Evolutionary conservation across 2,329 filamentous ascomycete genomes (phyloP).

Genomic region (Cladosporium sp.): DNA sequence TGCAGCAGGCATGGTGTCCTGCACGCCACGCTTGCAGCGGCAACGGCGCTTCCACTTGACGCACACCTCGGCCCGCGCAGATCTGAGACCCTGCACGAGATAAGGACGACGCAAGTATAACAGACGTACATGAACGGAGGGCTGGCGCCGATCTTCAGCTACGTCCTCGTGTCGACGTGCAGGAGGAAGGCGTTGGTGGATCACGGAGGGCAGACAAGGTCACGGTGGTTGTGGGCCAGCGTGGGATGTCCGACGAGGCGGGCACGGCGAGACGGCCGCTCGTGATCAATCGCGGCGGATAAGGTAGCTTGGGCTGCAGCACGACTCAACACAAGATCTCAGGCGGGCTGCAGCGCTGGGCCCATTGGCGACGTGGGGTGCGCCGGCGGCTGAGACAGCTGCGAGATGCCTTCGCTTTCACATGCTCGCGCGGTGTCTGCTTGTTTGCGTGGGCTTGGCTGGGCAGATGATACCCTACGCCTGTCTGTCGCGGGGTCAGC

Average conservation of each 20-base stretch:
- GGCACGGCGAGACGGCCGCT: not conserved
- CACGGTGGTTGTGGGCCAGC: not conserved
- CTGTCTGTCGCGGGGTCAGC: conserved; percentile 5
- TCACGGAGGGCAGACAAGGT: not conserved
- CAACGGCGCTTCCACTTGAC: conserved; percentile 9
- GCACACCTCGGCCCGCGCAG: conserved; percentile 11
- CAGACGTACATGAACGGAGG: not conserved
- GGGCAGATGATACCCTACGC: conserved; percentile 1
- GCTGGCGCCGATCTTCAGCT: conserved; percentile 1
- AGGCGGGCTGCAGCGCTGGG: not conserved
- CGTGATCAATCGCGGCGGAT: not conserved
- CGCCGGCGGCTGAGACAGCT: conserved; percentile 9
- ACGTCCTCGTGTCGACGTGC: conserved; percentile 8
- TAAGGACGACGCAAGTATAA: conserved; percentile 2
- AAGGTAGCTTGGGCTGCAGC: conserved; percentile 1
- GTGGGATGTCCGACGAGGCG: conserved; percentile 7
- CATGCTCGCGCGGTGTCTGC: not conserved
- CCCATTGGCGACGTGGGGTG: conserved; percentile 5
- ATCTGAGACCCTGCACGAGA: conserved; percentile 11
- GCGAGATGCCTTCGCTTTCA: conserved; percentile 6
- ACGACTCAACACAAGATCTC: conserved; percentile 4
- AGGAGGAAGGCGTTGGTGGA: conserved; percentile 6
- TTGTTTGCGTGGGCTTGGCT: not conserved
- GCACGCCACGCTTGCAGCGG: conserved; percentile 12
- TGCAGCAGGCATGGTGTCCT: not conserved